These are phyloP conservation scores for Daedalea quercina DNA, from an alignment of 768 basidiomycete genomes.

Conservation along the genomic window DNA sequence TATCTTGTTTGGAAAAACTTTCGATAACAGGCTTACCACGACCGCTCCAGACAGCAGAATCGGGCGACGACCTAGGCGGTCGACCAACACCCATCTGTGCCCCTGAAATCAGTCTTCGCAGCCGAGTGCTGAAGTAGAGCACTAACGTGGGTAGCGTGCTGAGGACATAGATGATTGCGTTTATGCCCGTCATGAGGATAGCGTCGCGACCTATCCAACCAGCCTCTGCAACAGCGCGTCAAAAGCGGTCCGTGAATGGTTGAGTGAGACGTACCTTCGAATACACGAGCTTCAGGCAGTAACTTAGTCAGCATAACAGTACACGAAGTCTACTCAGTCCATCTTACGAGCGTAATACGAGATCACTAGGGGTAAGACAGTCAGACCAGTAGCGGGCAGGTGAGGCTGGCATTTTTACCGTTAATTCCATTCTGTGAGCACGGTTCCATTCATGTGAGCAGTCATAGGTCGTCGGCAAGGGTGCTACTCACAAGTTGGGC, in stretches of 20 bases:
- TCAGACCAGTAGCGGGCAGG: neutral
- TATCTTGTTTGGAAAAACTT: neutral
- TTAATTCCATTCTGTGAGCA: conserved; percentile 83
- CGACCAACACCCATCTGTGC: conserved; percentile 86
- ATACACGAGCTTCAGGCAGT: conserved; percentile 61
- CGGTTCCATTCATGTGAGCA: neutral
- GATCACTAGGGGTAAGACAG: conserved; percentile 50
- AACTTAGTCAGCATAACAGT: conserved; percentile 4
- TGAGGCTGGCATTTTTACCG: conserved; percentile 36
- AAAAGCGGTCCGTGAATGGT: neutral
- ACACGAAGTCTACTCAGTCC: conserved; percentile 1
- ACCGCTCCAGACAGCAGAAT: conserved; percentile 86
- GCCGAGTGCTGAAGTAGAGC: too few species aligned
- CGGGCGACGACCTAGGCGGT: conserved; percentile 81
- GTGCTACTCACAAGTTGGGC: conserved; percentile 73
- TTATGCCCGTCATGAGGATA: conserved; percentile 93
- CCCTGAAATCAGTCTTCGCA: conserved; percentile 1
- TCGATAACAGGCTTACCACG: conserved; percentile 40
- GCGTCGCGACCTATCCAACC: conserved; percentile 95
- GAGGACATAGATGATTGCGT: conserved; percentile 72
- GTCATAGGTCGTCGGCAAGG: neutral
- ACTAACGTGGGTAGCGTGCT: conserved; percentile 79
- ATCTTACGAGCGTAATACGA: conserved; percentile 88
- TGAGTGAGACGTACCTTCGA: conserved; percentile 57
- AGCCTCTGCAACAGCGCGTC: conserved; percentile 50